Base-by-base conservation (phyloP, 371 early-diverging fungal species). In the Mucor saturninus region DNA sequence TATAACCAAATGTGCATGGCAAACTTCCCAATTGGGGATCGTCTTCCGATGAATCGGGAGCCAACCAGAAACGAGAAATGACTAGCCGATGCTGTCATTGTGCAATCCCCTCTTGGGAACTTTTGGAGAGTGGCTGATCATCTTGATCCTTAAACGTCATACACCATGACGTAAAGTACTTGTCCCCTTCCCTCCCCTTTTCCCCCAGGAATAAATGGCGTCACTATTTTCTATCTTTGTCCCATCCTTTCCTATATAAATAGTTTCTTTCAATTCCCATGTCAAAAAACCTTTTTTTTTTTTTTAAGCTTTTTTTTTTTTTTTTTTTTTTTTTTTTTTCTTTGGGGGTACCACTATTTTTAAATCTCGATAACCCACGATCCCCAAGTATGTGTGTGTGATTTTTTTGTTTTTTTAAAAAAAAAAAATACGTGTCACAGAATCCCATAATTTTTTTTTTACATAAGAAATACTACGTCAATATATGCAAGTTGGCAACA, bases 41-140 rank as follows among this genome's bases (percentile, higher is more conserved):
- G 7, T 30, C 30, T 51, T 21, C 59, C 50, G 50, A 37, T 26
- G 59, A 51, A 51, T 51, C 39, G 51, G 59, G 52, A 59, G 40
- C 59, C 42, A 50, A 59, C 15, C 37, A 58, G 35, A 11, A 8
- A 14, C 5, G 29, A n/a, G 26, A n/a, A 11, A 14, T 30, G 51
- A 59, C 26, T n/a, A 5, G 2, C 35, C 42, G 21, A 59, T 59
- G 59, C 51, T 59, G 59, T 59, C 59, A 59, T 59, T 59, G 52
- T 51, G 31, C 59, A 50, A 59, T 38, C 21, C 21, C 21, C 21
- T 21, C 21, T 21, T 21, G 21, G 21, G 21, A 21, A 21, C 21
- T 21, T 21, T 21, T 21, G 21, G 1, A 21, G 21, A 21, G 21
- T 21, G 21, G 21, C 21, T 21, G 21, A 35, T 46, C 15, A 26